Base-by-base conservation (phyloP, 495 filamentous ascomycete genomes). In the Neurospora sp. region DNA sequence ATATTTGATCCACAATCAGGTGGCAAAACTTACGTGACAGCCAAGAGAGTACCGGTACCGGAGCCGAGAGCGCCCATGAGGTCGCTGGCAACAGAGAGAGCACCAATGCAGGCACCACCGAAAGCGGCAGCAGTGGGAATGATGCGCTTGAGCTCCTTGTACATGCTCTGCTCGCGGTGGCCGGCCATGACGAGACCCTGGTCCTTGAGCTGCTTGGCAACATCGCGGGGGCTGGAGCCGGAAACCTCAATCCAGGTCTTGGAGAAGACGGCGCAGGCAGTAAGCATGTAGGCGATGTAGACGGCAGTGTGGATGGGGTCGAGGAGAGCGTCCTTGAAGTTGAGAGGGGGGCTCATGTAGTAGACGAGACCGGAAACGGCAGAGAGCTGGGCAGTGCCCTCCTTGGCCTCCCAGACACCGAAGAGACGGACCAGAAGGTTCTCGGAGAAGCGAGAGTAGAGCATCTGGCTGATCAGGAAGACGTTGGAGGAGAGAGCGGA, bases 221-320 rank as follows among this genome's bases (percentile, higher is more conserved):
- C 96, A 81, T 99, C 96, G 82, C 96, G 92, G 35, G 96, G 96
- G 83, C 92, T 93, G 73, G 94, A 97, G 81, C 96, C 96, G 42
- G 95, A 98, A 74, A 99, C 96, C 84, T 99, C 96, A 80, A 99
- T 98, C 96, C 96, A 99, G 35, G 96, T 98, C 93, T 98, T 99
- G 83, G 94, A 97, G 88, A 99, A 99, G 81, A 98, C 88, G 70
- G 96, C 96, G 78, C 96, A 99, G 75, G 96, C 96, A 76, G 92
- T 90, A 70, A 98, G 89, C 94, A 98, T 99, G 85, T 97, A 99
- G 68, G 89, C 88, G 74, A 98, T 94, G 84, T 98, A 99, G 79
- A 98, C 88, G 72, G 91, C 92, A 16, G 96, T 98, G 86, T 99
- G 95, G 76, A 99, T 91, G 40, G 96, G 96, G 84, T 99, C 96